phyloP scores from a whole-genome alignment of 1,284 basidiomycete genomes.

The Trichosporon sp. region DNA sequence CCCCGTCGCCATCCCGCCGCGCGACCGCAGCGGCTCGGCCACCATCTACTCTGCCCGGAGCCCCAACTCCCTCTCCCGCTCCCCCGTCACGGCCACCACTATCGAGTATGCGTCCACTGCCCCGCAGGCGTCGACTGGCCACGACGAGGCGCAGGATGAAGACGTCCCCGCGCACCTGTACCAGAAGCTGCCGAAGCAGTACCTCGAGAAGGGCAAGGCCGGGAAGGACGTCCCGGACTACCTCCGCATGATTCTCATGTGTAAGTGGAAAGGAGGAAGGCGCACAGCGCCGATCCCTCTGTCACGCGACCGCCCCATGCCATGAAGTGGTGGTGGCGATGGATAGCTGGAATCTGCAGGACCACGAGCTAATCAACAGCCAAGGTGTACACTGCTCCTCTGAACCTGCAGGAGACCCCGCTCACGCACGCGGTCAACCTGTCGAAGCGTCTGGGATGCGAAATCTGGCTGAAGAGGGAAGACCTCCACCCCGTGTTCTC shows the following conservation, averaged over 20 bases:
- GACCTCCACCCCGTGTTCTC: conserved; percentile 98
- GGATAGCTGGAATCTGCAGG: no score
- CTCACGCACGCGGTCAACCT: conserved; percentile 83
- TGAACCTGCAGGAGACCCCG: conserved; percentile 86
- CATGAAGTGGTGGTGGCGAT: no score
- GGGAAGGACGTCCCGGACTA: conserved; percentile 75
- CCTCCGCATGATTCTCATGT: conserved; percentile 84
- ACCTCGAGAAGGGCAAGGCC: conserved; percentile 40
- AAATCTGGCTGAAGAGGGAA: conserved; percentile 93
- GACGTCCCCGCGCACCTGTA: conserved; percentile 56
- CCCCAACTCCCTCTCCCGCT: conserved; percentile 13
- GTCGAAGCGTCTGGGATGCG: conserved; percentile 82
- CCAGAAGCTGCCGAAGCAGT: conserved; percentile 50
- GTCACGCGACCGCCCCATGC: not conserved
- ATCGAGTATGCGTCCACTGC: conserved; percentile 57
- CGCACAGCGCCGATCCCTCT: not conserved
- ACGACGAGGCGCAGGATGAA: conserved; percentile 45
- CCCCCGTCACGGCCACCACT: conserved; percentile 28
- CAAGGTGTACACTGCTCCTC: conserved; percentile 78
- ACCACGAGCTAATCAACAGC: conserved; percentile 51
- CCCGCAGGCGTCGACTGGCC: conserved; percentile 43
- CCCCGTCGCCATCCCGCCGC: conserved; percentile 4
- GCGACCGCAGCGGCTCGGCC: not conserved
- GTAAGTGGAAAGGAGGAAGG: conserved; percentile 37
- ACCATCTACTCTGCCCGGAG: not conserved